Conservation (phyloP, 768 basidiomycete species). For the Amanita pallidorosea region DNA sequence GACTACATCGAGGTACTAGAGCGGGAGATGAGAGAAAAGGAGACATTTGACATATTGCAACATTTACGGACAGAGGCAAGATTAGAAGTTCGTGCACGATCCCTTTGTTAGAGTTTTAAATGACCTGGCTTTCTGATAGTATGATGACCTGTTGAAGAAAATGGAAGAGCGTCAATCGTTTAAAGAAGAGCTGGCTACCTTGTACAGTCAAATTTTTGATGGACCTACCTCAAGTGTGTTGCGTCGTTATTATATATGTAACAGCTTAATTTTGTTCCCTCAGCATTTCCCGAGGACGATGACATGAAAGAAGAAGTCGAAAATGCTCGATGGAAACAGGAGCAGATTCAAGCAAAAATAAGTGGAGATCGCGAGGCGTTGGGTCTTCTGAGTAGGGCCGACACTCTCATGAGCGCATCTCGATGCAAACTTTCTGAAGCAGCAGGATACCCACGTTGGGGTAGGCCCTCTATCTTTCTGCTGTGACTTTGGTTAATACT, state of each 20-base stretch:
- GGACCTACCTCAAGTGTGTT: slow-evolving; percentile 29
- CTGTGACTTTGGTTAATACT: not conserved
- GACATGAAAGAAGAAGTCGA: slow-evolving; percentile 27
- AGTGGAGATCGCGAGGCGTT: slow-evolving; percentile 30
- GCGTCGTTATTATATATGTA: too few relatives aligned
- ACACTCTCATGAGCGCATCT: slow-evolving; percentile 21
- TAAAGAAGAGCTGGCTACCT: slow-evolving; percentile 24
- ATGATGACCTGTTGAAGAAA: slow-evolving; percentile 23
- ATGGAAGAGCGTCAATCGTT: slow-evolving; percentile 15
- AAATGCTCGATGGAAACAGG: slow-evolving; percentile 20
- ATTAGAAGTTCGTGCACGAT: slow-evolving; percentile 18
- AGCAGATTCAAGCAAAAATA: slow-evolving; percentile 22
- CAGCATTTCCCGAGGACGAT: slow-evolving; percentile 36
- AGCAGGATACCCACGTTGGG: slow-evolving; percentile 28
- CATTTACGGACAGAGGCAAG: slow-evolving; percentile 24
- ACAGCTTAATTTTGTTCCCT: not conserved
- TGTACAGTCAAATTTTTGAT: slow-evolving; percentile 32
- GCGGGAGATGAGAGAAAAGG: slow-evolving; percentile 26
- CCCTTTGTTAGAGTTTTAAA: not conserved
- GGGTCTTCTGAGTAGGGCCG: slow-evolving; percentile 26
- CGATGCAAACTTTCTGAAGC: slow-evolving; percentile 24
- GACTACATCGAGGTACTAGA: slow-evolving; percentile 37
- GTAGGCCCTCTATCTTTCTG: slow-evolving; percentile 13
- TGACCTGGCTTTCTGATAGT: slow-evolving; percentile 12
- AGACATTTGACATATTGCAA: slow-evolving; percentile 19